phyloP scores from a whole-genome alignment of 2,329 filamentous ascomycete genomes.

The Emergomyces africanus region DNA sequence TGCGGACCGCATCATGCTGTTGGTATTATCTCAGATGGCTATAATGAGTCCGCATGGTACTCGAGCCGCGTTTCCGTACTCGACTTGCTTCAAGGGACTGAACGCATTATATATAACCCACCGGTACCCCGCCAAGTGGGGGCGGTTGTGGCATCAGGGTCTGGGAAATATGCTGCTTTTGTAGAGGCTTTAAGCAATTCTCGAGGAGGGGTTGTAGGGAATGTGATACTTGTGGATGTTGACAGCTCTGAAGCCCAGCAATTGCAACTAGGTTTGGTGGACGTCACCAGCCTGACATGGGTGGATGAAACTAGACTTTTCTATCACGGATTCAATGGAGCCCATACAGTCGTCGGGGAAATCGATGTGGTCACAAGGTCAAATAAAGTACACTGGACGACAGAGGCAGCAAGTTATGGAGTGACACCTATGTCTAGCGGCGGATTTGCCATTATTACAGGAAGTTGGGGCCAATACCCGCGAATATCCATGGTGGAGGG shows the following conservation, averaged over 20 bases:
- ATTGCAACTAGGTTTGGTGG: neutral
- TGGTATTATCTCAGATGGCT: neutral
- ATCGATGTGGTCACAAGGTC: neutral
- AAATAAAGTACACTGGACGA: neutral
- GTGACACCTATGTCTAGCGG: neutral
- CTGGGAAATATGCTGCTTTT: neutral
- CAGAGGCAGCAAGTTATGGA: neutral
- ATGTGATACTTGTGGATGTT: neutral
- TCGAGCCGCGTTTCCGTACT: neutral
- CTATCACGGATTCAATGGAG: neutral
- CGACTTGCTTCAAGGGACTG: neutral
- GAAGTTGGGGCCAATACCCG: neutral
- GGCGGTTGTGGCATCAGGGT: neutral
- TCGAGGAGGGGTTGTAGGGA: neutral
- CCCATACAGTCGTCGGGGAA: neutral
- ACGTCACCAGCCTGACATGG: neutral
- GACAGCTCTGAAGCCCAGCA: neutral
- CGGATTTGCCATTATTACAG: neutral
- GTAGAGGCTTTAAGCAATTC: neutral
- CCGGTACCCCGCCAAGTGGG: neutral
- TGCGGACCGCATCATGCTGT: neutral
- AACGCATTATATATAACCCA: neutral
- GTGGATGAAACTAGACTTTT: neutral
- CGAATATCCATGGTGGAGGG: neutral
- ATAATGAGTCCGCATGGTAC: neutral